Evolutionary conservation across 1,139 yeast genomes (phyloP), one percentile per base, ranked within the genome.

Genomic region (Hemisphaericaspora xylanilytica): DNA sequence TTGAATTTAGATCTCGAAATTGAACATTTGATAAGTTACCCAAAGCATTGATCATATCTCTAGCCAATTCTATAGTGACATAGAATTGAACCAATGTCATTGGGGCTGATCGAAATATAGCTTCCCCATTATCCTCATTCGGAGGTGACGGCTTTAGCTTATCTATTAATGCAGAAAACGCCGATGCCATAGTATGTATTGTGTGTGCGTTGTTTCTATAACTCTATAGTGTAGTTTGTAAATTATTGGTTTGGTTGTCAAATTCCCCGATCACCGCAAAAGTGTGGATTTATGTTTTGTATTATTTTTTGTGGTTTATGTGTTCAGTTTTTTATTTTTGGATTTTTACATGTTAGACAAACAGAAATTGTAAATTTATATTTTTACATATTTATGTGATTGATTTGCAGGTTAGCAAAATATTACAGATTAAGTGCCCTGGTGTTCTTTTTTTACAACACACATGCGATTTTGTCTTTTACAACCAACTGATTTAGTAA

Each of bases 71-170:
- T 25, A 83, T 79, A n/a, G 97, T 88, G 38, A 92, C 81, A 61
- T 86, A 92, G 58, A 92, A 77, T 66, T 92, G 97, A 31, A 90
- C 89, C 48, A 90, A 73, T 32, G 89, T 75, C 97, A 92, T 90
- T 42, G 94, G 95, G 65, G 97, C 97, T 39, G 97, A 86, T 65
- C 95, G 48, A 46, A 65, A 64, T 10, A 63, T 58, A 10, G 66
- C 66, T 40, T 63, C 68, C 12, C 44, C 37, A 11, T n/a, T 9
- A 16, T 28, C 24, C 4, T 11, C 22, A 17, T 9, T 3, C 4
- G 8, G 6, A 3, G 32, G 12, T 6, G 32, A 18, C 3, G 5
- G 4, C 4, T n/a, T 29, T 10, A 29, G 18, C 11, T 17, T 29
- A 18, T 18, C 32, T 6, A 17, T 6, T 5, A 29, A n/a, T 17